Base-by-base conservation (phyloP, 495 filamentous ascomycete genomes). In the Aspergillus incahuasiensis region DNA sequence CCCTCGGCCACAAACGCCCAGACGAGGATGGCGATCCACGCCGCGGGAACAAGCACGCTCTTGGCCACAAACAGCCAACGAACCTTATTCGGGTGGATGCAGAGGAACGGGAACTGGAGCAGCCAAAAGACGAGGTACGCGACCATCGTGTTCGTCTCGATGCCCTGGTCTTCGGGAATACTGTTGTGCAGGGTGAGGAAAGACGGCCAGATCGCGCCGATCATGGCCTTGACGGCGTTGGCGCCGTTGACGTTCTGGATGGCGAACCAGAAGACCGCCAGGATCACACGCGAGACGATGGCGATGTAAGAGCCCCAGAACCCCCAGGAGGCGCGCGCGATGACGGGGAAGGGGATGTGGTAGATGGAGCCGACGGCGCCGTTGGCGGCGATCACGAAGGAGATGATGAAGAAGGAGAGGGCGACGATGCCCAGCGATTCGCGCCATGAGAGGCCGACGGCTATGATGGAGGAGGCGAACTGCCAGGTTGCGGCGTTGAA, bases 191-290 rank as follows among this genome's bases (percentile, higher is more conserved):
- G 68, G 15, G 71, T 69, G 50, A 74, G 67, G 56, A 82, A 86
- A 21, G 79, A 82, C 3, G 85, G 84, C 75, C 85, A 87, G 63
- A 87, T 87, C 5, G 86, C 84, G 11, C 76, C 77, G 16, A 89
- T 74, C 83, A 88, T 87, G 44, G 85, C 82, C 1, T 77, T 78
- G 24, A 87, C 73, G 21, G 82, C 79, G 59, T 85, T 82, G 0
- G 82, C 84, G 8, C 86, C 86, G 59, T 84, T 87, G 51, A 81
- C 80, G 22, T 82, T 79, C 62, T 88, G 82, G 48, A 90, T 86
- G 13, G 82, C 83, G 22, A 87, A 82, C 86, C 86, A 89, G 69
- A 89, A 88, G 61, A 87, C 70, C 7, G 85, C 86, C 5, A 88
- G 74, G 52, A 88, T 81, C 0, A 79, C 74, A n/a, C 86, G 78